Evolutionary conservation across 2,329 filamentous ascomycete species (phyloP).

Genomic region (Lasiodiplodia gonubiensis): DNA sequence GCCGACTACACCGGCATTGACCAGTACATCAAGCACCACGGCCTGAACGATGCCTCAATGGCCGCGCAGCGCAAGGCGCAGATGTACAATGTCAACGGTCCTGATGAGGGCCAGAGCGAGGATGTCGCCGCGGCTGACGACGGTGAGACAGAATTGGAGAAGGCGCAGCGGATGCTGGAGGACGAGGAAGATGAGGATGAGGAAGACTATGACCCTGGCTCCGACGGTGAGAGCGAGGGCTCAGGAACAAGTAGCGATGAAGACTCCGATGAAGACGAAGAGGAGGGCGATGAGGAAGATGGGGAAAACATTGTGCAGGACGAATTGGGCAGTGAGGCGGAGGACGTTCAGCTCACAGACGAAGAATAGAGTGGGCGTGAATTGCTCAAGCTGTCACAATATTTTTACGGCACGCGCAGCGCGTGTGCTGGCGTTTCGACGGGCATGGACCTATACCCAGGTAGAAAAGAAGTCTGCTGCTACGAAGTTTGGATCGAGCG

Average conservation of each 20-base stretch:
- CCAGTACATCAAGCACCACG: slow-evolving; percentile 65
- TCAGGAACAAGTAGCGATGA: slow-evolving; percentile 45
- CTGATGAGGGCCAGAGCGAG: slow-evolving; percentile 35
- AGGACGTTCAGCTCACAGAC: slow-evolving; percentile 28
- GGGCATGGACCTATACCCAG: slow-evolving; percentile 4
- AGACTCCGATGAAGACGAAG: slow-evolving; percentile 35
- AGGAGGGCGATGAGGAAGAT: slow-evolving; percentile 42
- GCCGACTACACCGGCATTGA: slow-evolving; percentile 67
- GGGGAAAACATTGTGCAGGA: slow-evolving; percentile 33
- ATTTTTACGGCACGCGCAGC: not conserved
- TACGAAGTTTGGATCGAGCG: not conserved
- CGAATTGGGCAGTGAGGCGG: slow-evolving; percentile 29
- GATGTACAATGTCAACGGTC: slow-evolving; percentile 59
- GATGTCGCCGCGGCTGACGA: slow-evolving; percentile 35
- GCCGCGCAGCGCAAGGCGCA: slow-evolving; percentile 66
- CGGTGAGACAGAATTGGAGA: slow-evolving; percentile 47
- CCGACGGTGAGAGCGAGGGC: slow-evolving; percentile 49
- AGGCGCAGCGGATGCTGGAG: slow-evolving; percentile 45
- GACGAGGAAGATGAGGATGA: slow-evolving; percentile 46
- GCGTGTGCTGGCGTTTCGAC: too few relatives aligned
- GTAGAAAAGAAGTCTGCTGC: not conserved
- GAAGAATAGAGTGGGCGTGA: not conserved
- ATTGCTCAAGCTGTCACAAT: too few relatives aligned
- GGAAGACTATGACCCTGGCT: slow-evolving; percentile 51
- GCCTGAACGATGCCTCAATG: slow-evolving; percentile 67